These are phyloP conservation scores for Raffaelea ambrosiae DNA, from an alignment of 2,329 filamentous ascomycete genomes.

Conservation along the genomic window DNA sequence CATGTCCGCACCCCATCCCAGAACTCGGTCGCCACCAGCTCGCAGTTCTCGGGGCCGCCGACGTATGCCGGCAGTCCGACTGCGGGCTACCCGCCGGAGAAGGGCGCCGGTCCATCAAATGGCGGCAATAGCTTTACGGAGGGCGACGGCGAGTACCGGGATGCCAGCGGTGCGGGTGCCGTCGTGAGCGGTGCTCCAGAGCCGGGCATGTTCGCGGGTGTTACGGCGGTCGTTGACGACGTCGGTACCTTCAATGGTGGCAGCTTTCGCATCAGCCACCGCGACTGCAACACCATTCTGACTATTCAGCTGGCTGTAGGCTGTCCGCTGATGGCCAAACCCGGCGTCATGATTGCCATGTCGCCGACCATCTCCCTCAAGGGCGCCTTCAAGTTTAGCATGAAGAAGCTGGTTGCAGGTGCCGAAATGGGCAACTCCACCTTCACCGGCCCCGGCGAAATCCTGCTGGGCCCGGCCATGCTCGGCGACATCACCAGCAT, in stretches of 20 bases:
- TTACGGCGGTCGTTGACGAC: conserved; percentile 61
- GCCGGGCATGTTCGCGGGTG: conserved; percentile 54
- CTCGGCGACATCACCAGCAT: conserved; percentile 83
- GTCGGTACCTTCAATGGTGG: conserved; percentile 97
- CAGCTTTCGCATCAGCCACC: conserved; percentile 85
- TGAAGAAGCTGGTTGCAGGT: conserved; percentile 84
- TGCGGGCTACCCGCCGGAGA: conserved; percentile 21
- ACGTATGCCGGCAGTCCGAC: conserved; percentile 18
- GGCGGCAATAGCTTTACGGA: conserved; percentile 7
- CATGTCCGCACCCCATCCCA: conserved; percentile 24
- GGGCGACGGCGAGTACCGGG: conserved; percentile 17
- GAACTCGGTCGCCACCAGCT: conserved; percentile 16
- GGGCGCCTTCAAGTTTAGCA: conserved; percentile 73
- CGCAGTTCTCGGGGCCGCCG: conserved; percentile 22
- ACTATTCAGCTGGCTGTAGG: conserved; percentile 86
- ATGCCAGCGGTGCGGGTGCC: conserved; percentile 22
- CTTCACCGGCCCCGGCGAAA: conserved; percentile 83
- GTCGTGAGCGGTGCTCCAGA: conserved; percentile 30
- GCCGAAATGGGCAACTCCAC: conserved; percentile 71
- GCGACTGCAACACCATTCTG: conserved; percentile 82
- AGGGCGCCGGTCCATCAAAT: conserved; percentile 9
- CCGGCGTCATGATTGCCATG: conserved; percentile 93
- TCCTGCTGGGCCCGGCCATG: conserved; percentile 71
- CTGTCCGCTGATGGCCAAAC: conserved; percentile 72
- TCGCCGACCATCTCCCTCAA: conserved; percentile 77